Base-by-base conservation (phyloP, 805 yeast genomes). In the Komagataella kurtzmanii region DNA sequence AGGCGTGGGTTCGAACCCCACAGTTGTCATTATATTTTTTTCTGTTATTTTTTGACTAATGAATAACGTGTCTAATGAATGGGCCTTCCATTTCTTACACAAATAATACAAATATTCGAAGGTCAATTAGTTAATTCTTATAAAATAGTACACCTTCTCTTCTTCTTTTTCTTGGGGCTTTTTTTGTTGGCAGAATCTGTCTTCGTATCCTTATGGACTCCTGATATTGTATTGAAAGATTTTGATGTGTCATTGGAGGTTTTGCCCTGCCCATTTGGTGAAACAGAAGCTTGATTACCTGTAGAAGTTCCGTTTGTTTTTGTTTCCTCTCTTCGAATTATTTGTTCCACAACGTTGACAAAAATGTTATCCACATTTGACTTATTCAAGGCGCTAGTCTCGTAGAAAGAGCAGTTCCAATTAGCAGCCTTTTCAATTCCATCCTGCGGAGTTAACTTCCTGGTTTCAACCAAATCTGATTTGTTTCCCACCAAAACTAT, bases 381-480 rank as follows among this genome's bases (percentile, higher is more conserved):
- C 65, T 84, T 81, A 63, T 83, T 79, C 80, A 88, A 81, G n/a
- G 99, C 98, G 59, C 93, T 83, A 1, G 96, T 84, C 66, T 90
- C 96, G 66, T 88, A 88, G 61, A 90, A 91, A 21, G 96, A 96
- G 59, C 78, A 76, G 17, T 91, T 95, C 95, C 97, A 87, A 53
- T 79, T 78, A 55, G 85, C 85, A 24, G 95, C 86, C 3, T 88
- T 85, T 53, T 78, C 79, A 50, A 86, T 82, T 46, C 96, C 98
- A 57, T 85, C 88, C 54, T 83, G 89, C 4, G 88, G 85, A 52
- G 82, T 71, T 17, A 89, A 74, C n/a, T 76, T 83, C 54, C 97
- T 74, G 57, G 84, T 89, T 19, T 78, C 78, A 7, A 76, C 79
- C 55, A 88, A 72, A 68, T 91, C 98, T 59, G 95, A 85, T 66